Evolutionary conservation across 108 stramenopile genomes (phyloP).

Genomic region (Stephanodiscus triporus): DNA sequence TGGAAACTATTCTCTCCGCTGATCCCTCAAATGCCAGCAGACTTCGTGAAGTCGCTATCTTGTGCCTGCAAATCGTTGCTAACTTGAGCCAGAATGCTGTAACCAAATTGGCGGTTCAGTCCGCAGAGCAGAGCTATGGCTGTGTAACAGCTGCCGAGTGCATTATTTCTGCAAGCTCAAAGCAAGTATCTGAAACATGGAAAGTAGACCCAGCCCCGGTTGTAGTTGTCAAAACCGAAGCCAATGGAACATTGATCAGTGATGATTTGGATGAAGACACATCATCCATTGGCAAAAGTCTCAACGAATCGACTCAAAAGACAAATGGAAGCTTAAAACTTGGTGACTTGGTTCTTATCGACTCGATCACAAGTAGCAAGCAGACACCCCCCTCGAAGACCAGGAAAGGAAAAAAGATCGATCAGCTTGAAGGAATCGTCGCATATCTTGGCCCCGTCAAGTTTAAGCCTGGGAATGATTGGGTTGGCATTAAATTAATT

Average conservation of each 20-base stretch:
- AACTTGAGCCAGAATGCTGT: slow-evolving; percentile 35
- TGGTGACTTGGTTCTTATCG: slow-evolving; percentile 24
- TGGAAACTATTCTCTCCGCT: slow-evolving; percentile 17
- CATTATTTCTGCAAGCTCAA: slow-evolving; percentile 23
- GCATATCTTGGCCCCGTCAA: slow-evolving; percentile 68
- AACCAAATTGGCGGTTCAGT: slow-evolving; percentile 43
- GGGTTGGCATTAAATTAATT: slow-evolving; percentile 83
- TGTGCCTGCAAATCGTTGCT: slow-evolving; percentile 29
- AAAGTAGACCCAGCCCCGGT: neutral
- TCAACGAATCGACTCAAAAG: neutral
- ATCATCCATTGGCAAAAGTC: neutral
- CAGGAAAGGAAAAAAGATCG: neutral
- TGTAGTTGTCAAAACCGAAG: neutral
- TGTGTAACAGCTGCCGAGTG: slow-evolving; percentile 38
- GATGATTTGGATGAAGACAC: neutral
- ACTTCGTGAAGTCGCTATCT: slow-evolving; percentile 35
- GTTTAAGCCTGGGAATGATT: slow-evolving; percentile 72
- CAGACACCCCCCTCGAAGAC: neutral
- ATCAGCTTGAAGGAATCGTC: slow-evolving; percentile 69
- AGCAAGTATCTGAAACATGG: neutral
- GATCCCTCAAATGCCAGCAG: slow-evolving; percentile 5
- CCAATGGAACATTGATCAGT: neutral
- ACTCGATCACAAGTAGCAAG: slow-evolving; percentile 5
- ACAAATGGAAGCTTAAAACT: slow-evolving; percentile 12
- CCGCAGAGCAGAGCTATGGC: slow-evolving; percentile 40